phyloP scores from a whole-genome alignment of 169 alveolate genomes.

The Plasmodium berghei region DNA sequence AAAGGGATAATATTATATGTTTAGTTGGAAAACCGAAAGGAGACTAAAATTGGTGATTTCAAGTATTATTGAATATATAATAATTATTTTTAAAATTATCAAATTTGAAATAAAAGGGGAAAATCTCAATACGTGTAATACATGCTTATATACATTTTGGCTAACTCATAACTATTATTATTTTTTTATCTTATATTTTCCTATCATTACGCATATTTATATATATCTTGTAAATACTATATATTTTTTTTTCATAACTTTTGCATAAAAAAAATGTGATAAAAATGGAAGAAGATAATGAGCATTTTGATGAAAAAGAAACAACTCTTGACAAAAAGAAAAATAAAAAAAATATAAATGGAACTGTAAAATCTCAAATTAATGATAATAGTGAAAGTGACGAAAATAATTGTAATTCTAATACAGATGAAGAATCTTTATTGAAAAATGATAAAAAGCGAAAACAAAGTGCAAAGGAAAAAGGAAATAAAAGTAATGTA shows the following conservation, averaged over 20 bases:
- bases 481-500: constrained; percentile 2
- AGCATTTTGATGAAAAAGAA: constrained; percentile 73
- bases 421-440: constrained; percentile 3
- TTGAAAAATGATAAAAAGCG: not conserved
- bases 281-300: constrained; percentile 32
- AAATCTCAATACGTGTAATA: too few relatives aligned
- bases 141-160: too few relatives aligned
- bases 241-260: not conserved
- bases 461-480: not conserved
- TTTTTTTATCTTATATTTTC: too few relatives aligned
- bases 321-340: constrained; percentile 31
- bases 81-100: too few relatives aligned
- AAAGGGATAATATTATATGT: too few relatives aligned
- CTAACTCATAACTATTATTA: too few relatives aligned
- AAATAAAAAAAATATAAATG: constrained; percentile 7
- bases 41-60: too few relatives aligned
- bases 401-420: not conserved
- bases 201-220: too few relatives aligned
- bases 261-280: constrained; percentile 13
- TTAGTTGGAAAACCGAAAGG: too few relatives aligned
- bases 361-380: constrained; percentile 6
- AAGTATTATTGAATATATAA: too few relatives aligned
- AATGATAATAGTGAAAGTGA: constrained; percentile 27
- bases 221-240: not conserved
- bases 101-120: too few relatives aligned